Base-by-base conservation (phyloP, 179 eudicot species). In the Corrigiola litoralis region DNA sequence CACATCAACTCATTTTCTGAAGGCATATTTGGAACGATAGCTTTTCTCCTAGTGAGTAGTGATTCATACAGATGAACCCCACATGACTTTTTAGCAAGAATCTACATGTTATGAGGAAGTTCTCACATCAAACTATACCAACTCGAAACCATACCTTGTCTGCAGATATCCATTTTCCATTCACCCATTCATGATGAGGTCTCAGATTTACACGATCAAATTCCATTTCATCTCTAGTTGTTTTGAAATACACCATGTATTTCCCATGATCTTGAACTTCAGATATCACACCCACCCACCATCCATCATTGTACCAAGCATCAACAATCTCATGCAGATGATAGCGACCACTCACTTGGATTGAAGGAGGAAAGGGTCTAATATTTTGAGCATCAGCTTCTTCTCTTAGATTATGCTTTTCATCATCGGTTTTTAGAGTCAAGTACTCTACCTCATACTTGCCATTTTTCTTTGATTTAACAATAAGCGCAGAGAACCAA, bases 241-340 rank as follows among this genome's bases (percentile, higher is more conserved):
- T 75, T 78, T 67, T 57, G 45, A 85, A 77, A 45, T 75, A 73
- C n/a, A 85, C 87, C 11, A 20, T 31, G 58, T 81, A 85, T 52
- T 57, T 77, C 17, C 40, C 40, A 18, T 54, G 72, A 63, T 56
- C 77, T 11, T 77, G 74, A 66, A 79, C 76, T 68, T 71, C 61
- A 51, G 69, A 61, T 32, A 85, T 71, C 61, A 76, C 59, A 53
- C 85, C 85, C 61, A 55, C 70, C 87, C 82, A 79, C 91, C 91
- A 85, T 58, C 86, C 84, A 51, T 75, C 82, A 46, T 83, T 81
- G 51, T 75, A 68, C 87, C 86, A 83, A 37, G 79, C 87, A 75
- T 85, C 90, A 37, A 85, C 86, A 59, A 70, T 82, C 63, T 85
- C 82, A 63, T 77, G 81, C 66, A 73, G 55, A 44, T 61, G 65